These are phyloP conservation scores for Lentinula aciculospora DNA, from an alignment of 768 basidiomycete genomes.

Conservation along the genomic window DNA sequence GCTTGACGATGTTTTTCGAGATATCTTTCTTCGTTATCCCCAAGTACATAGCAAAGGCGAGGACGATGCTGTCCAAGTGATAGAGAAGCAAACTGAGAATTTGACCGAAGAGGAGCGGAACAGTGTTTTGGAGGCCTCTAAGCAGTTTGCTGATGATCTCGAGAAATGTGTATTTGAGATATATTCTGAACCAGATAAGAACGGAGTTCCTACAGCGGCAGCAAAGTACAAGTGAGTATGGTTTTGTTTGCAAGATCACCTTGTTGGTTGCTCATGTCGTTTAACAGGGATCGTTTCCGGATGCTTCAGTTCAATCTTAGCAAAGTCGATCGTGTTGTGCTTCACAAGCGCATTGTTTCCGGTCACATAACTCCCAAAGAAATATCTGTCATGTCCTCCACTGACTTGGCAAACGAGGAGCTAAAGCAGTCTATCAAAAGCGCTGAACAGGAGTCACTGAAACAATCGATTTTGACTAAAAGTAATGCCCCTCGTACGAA, in stretches of 20 bases:
- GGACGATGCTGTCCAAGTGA: slow-evolving; percentile 13
- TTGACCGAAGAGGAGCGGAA: slow-evolving; percentile 57
- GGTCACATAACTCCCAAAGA: slow-evolving; percentile 61
- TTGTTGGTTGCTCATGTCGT: slow-evolving; percentile 12
- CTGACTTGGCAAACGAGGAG: slow-evolving; percentile 86
- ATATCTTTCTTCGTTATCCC: slow-evolving; percentile 71
- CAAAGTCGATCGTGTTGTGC: slow-evolving; percentile 70
- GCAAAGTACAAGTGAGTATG: slow-evolving; percentile 73
- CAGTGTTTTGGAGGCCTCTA: slow-evolving; percentile 49
- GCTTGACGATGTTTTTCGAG: slow-evolving; percentile 63
- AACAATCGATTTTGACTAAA: slow-evolving; percentile 79
- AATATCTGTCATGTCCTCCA: slow-evolving; percentile 81
- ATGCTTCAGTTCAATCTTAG: slow-evolving; percentile 86
- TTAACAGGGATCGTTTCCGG: slow-evolving; percentile 77
- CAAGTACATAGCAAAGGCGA: slow-evolving; percentile 30
- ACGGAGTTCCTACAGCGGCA: slow-evolving; percentile 54
- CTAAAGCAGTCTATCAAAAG: slow-evolving; percentile 76
- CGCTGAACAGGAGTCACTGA: slow-evolving; percentile 77
- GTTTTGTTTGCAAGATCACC: slow-evolving; percentile 11
- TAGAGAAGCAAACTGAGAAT: slow-evolving; percentile 45
- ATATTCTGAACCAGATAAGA: slow-evolving; percentile 74
- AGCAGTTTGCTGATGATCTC: slow-evolving; percentile 62
- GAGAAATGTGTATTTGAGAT: slow-evolving; percentile 73
- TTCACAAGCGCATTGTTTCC: slow-evolving; percentile 75
- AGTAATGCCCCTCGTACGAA: slow-evolving; percentile 64